These are phyloP conservation scores for Phytopythium cucurbitacearum DNA, from an alignment of 352 stramenopile species.

Conservation along the genomic window DNA sequence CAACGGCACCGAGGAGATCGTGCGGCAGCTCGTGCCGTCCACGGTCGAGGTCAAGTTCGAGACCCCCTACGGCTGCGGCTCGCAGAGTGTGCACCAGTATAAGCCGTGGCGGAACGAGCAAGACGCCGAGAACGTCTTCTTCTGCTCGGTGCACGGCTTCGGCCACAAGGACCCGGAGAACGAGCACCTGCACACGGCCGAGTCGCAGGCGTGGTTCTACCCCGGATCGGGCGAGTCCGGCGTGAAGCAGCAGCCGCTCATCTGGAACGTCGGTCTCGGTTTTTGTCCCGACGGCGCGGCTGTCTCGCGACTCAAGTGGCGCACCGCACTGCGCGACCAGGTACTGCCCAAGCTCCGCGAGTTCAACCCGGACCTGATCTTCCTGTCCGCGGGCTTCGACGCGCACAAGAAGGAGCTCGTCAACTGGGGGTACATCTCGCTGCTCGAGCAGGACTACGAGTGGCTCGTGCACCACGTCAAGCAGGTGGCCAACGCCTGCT, in stretches of 20 bases:
- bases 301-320: slow-evolving; percentile 68
- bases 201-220: slow-evolving; percentile 71
- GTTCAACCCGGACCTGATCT: slow-evolving; percentile 78
- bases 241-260: slow-evolving; percentile 24
- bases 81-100: slow-evolving; percentile 85
- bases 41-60: slow-evolving; percentile 76
- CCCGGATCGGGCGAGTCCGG: slow-evolving; percentile 57
- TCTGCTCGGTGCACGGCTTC: slow-evolving; percentile 89
- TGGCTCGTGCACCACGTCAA: slow-evolving; percentile 77
- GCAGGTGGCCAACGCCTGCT: slow-evolving; percentile 66
- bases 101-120: slow-evolving; percentile 95
- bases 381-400: slow-evolving; percentile 79
- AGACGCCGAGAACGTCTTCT: slow-evolving; percentile 95
- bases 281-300: slow-evolving; percentile 15
- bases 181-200: slow-evolving; percentile 26
- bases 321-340: slow-evolving; percentile 62
- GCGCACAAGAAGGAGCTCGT: slow-evolving; percentile 75
- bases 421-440: slow-evolving; percentile 73
- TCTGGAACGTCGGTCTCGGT: slow-evolving; percentile 69
- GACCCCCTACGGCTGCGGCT: slow-evolving; percentile 89
- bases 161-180: slow-evolving; percentile 65
- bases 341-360: slow-evolving; percentile 49
- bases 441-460: slow-evolving; percentile 84
- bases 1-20: slow-evolving; percentile 97
- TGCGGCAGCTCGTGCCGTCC: slow-evolving; percentile 90